Base-by-base conservation (phyloP, 2,329 filamentous ascomycete genomes). In the Fonsecaea nubica region DNA sequence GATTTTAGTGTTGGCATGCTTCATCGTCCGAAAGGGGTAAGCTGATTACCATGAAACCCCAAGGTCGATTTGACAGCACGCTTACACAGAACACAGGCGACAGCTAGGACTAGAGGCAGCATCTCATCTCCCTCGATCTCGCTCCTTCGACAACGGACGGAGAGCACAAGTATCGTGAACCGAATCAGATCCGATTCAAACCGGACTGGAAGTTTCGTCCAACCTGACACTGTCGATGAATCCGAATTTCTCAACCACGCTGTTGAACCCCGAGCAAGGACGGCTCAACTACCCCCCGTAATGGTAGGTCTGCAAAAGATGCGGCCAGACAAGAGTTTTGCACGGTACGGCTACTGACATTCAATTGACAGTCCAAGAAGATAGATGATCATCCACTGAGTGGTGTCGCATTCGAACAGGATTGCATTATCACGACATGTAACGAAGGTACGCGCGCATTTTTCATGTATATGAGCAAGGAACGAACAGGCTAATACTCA, bases 1-100 rank as follows among this genome's bases (percentile, higher is more conserved):
- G 95, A 99, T 81, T 99, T 99, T 77, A 97, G 90, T 71, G 92
- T 97, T 50, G 93, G 93, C 73, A 98, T 98, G 94, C 84, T 99
- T 73, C 92, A 96, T 78, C 87, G 93, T 67, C 94, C 95, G 21
- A 94, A 94, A 80, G 90, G 87, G 72, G 91, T 93, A 81, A 75
- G 90, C 86, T 25, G 15, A 54, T 33, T n/a, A 40, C 9, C 40
- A 21, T 25, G 8, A 12, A 36, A 9, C 12, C 40, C 35, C 48
- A 32, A 18, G 1, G n/a, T 18, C 8, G 32, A 50, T 50, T 33
- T 18, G 6, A 21, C 10, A 21, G 13, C 8, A 25, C 54, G 48
- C 64, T 66, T 30, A 56, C 61, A 58, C 40, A 40, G 48, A 53
- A 30, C 7, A 38, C 58, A 75, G 74, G 70, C 66, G 63, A 64